These are phyloP conservation scores for Wickerhamomyces queroliae DNA, from an alignment of 805 yeast genomes.

Conservation along the genomic window DNA sequence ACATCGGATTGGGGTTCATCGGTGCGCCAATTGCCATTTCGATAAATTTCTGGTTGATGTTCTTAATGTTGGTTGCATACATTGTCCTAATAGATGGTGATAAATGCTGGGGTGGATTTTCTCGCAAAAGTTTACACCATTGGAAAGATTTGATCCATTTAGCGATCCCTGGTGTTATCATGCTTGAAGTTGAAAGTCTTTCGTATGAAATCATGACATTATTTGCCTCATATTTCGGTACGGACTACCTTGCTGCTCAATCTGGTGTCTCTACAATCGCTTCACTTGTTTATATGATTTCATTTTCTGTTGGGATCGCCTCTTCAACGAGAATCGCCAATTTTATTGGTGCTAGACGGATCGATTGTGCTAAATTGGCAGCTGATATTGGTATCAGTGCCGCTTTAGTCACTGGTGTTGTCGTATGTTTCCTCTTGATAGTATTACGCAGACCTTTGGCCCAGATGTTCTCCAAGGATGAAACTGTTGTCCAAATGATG, in stretches of 20 bases:
- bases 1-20: slow-evolving; percentile 58
- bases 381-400: slow-evolving; percentile 35
- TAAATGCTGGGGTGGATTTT: slow-evolving; percentile 30
- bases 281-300: slow-evolving; percentile 62
- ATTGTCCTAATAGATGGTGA: slow-evolving; percentile 37
- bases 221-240: slow-evolving; percentile 65
- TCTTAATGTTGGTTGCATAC: slow-evolving; percentile 47
- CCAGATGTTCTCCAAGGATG: slow-evolving; percentile 53
- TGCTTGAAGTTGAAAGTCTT: slow-evolving; percentile 73
- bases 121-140: slow-evolving; percentile 26
- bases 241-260: slow-evolving; percentile 66
- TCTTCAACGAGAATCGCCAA: slow-evolving; percentile 70
- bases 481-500: slow-evolving; percentile 47
- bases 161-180: slow-evolving; percentile 70
- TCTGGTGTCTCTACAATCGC: slow-evolving; percentile 64
- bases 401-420: slow-evolving; percentile 38
- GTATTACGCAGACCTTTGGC: slow-evolving; percentile 46
- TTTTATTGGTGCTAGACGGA: slow-evolving; percentile 54
- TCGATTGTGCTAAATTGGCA: slow-evolving; percentile 40
- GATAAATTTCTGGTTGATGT: slow-evolving; percentile 60
- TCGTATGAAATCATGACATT: slow-evolving; percentile 72
- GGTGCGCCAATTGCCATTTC: slow-evolving; percentile 77
- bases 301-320: slow-evolving; percentile 70
- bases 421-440: slow-evolving; percentile 46
- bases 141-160: slow-evolving; percentile 55